phyloP scores from a whole-genome alignment of 139 green algal species.

The Desmodesmus armatus region DNA sequence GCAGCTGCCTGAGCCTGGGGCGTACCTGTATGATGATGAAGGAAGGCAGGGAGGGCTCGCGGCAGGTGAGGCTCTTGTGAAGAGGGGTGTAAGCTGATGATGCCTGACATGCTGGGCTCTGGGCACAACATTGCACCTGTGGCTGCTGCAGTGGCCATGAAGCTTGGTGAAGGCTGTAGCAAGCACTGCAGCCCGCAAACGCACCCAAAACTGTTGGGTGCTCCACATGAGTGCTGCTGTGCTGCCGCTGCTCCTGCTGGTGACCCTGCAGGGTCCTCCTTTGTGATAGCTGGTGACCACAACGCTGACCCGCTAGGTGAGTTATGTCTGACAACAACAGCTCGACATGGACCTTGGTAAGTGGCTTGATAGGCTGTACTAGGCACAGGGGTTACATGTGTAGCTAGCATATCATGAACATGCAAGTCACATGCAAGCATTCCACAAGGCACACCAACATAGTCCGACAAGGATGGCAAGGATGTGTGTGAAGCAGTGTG shows the following conservation, averaged over 20 bases:
- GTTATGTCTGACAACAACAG: no score
- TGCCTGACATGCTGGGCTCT: not conserved
- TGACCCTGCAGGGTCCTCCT: slow-evolving; percentile 8
- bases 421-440: no score
- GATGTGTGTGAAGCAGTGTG: no score
- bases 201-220: not conserved
- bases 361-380: no score
- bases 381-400: no score
- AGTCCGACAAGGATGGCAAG: no score
- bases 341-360: no score
- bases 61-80: not conserved
- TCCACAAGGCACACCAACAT: no score
- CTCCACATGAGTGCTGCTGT: not conserved
- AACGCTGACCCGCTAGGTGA: slow-evolving; percentile 37
- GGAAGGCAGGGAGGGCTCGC: not conserved
- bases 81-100: not conserved
- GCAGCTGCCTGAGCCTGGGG: not conserved
- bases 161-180: no score
- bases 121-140: not conserved
- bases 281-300: slow-evolving; percentile 40
- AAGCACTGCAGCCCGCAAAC: no score
- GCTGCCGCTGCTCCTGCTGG: not conserved
- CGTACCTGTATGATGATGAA: slow-evolving; percentile 37
- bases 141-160: no score
- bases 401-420: no score